These are phyloP conservation scores for Sphaerostilbella broomeana DNA, from an alignment of 2,329 filamentous ascomycete genomes.

Conservation along the genomic window DNA sequence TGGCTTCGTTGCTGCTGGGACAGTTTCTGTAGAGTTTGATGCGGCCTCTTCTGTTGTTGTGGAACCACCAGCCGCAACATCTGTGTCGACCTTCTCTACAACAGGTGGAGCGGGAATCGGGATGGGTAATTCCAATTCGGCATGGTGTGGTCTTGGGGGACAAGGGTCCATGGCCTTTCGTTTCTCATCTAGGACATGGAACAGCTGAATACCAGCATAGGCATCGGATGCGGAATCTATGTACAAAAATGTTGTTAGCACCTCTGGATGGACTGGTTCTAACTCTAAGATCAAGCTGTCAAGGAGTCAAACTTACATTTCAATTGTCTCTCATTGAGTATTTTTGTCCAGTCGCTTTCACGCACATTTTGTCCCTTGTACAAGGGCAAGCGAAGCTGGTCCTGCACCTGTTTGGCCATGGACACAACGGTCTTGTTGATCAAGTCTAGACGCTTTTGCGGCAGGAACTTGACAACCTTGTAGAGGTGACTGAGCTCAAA, in stretches of 20 bases:
- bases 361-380: slow-evolving; percentile 67
- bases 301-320: slow-evolving; percentile 64
- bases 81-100: slow-evolving; percentile 21
- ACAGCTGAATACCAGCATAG: slow-evolving; percentile 72
- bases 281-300: no score
- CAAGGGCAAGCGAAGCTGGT: slow-evolving; percentile 66
- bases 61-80: slow-evolving; percentile 20
- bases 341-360: slow-evolving; percentile 64
- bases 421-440: slow-evolving; percentile 63
- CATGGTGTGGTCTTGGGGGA: slow-evolving; percentile 63
- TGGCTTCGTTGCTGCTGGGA: slow-evolving; percentile 1
- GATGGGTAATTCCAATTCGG: slow-evolving; percentile 61
- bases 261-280: no score
- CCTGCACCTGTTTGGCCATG: slow-evolving; percentile 62
- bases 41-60: slow-evolving; percentile 2
- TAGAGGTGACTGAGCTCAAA: slow-evolving; percentile 81
- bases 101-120: slow-evolving; percentile 31
- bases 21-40: neutral
- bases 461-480: slow-evolving; percentile 64
- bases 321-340: slow-evolving; percentile 58
- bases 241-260: no score
- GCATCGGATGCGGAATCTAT: slow-evolving; percentile 74
- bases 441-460: slow-evolving; percentile 39
- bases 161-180: slow-evolving; percentile 59
- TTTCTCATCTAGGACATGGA: slow-evolving; percentile 61